A percentile compares a stretch with the other conserved stretches of the same genome.
Conservation (phyloP, 805 yeast genomes). For the Sugiyamaella smithiae region DNA sequence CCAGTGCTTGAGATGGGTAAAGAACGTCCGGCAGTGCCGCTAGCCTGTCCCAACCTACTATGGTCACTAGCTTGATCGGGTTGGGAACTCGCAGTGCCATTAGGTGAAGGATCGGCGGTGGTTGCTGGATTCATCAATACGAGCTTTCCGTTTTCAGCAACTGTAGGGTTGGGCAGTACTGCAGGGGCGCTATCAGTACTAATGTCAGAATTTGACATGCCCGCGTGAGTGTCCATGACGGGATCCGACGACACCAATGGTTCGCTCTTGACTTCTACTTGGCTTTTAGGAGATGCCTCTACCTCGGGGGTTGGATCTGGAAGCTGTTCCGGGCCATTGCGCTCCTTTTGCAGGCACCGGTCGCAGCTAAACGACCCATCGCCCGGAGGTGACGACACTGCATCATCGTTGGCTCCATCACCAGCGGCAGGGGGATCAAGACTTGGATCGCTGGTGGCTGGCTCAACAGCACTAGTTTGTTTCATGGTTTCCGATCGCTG, state of each 20-base stretch:
- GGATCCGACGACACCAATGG: too few relatives aligned
- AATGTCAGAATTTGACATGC: conserved; percentile 2
- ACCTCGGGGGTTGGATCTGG: too few relatives aligned
- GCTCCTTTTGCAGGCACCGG: too few relatives aligned
- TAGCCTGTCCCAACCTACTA: not conserved
- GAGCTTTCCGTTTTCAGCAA: not conserved
- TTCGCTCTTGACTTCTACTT: too few relatives aligned
- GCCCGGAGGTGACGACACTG: too few relatives aligned
- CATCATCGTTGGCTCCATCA: too few relatives aligned
- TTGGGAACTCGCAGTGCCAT: not conserved
- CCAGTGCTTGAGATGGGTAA: too few relatives aligned
- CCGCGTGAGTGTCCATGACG: conserved; percentile 3
- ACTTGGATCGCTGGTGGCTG: not conserved
- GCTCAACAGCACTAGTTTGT: not conserved
- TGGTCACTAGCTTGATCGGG: conserved; percentile 5
- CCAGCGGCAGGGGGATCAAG: too few relatives aligned
- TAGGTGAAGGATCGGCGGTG: not conserved
- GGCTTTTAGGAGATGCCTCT: too few relatives aligned
- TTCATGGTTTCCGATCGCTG: conserved; percentile 3
- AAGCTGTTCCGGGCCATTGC: too few relatives aligned
- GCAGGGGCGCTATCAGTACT: not conserved
- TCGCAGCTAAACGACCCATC: too few relatives aligned
- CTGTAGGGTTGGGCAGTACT: not conserved
- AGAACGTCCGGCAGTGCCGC: not conserved
- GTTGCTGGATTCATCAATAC: not conserved